These are phyloP conservation scores for Phialemonium atrogriseum DNA, from an alignment of 2,329 filamentous ascomycete genomes.

Conservation along the genomic window DNA sequence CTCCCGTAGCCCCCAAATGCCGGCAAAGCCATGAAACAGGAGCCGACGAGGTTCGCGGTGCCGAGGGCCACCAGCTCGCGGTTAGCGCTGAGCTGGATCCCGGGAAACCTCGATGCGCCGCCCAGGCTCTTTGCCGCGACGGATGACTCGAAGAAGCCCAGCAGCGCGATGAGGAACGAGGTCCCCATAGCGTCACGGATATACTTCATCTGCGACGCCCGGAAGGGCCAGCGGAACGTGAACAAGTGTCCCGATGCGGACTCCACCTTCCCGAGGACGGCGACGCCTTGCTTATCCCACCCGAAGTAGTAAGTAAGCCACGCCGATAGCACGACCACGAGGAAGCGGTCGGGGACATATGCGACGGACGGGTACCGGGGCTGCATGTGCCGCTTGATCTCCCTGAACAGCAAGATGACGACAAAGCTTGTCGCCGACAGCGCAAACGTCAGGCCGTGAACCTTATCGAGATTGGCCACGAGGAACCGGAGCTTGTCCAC, in stretches of 20 bases:
- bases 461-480: slow-evolving; percentile 52
- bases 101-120: slow-evolving; percentile 60
- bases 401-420: slow-evolving; percentile 86
- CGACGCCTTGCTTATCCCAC: slow-evolving; percentile 75
- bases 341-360: slow-evolving; percentile 84
- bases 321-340: slow-evolving; percentile 80
- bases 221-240: slow-evolving; percentile 79
- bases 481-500: slow-evolving; percentile 82
- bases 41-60: slow-evolving; percentile 81
- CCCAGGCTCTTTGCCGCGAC: slow-evolving; percentile 90
- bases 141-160: slow-evolving; percentile 98
- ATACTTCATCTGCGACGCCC: slow-evolving; percentile 65
- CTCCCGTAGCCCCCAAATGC: slow-evolving; percentile 94
- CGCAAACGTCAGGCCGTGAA: slow-evolving; percentile 66
- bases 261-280: slow-evolving; percentile 75
- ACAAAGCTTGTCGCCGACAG: slow-evolving; percentile 73
- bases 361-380: slow-evolving; percentile 72
- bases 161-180: slow-evolving; percentile 82
- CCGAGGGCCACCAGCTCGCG: slow-evolving; percentile 89
- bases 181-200: slow-evolving; percentile 83
- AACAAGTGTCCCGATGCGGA: slow-evolving; percentile 65
- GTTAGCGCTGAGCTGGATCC: slow-evolving; percentile 80
- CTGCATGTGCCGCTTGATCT: slow-evolving; percentile 73
- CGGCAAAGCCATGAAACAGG: slow-evolving; percentile 85
- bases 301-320: slow-evolving; percentile 66